phyloP scores from a whole-genome alignment of 2,329 filamentous ascomycete genomes.

The Seiridium cupressi region DNA sequence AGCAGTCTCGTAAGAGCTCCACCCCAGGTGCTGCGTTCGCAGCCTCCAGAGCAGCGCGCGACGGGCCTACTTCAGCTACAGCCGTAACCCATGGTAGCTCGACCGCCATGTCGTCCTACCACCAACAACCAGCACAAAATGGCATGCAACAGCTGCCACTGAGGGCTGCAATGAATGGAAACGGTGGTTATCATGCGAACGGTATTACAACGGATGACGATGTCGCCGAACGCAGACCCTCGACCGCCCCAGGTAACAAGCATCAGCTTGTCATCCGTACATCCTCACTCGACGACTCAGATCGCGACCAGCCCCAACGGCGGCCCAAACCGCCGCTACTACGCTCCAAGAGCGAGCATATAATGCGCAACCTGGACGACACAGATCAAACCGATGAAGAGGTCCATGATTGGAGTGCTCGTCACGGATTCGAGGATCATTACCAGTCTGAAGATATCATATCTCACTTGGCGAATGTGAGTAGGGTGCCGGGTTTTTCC shows the following conservation, averaged over 20 bases:
- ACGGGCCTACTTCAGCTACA: conserved; percentile 4
- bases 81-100: conserved; percentile 8
- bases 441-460: conserved; percentile 90
- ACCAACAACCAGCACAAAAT: neutral
- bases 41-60: conserved; percentile 4
- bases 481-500: conserved; percentile 28
- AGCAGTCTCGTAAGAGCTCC: neutral
- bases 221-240: conserved; percentile 36
- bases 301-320: conserved; percentile 33
- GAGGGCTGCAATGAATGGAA: neutral
- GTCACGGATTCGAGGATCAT: conserved; percentile 91
- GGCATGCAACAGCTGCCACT: neutral
- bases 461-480: conserved; percentile 75
- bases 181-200: conserved; percentile 6
- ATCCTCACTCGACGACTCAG: conserved; percentile 27
- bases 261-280: conserved; percentile 26
- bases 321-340: conserved; percentile 49
- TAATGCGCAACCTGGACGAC: conserved; percentile 34
- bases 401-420: conserved; percentile 54
- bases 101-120: conserved; percentile 9
- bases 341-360: conserved; percentile 58
- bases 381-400: conserved; percentile 43
- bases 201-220: conserved; percentile 18
- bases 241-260: conserved; percentile 44
- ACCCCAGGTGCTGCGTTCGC: neutral